These are phyloP conservation scores for Picea glauca DNA, from an alignment of 75 land plant species.

Conservation along the genomic window DNA sequence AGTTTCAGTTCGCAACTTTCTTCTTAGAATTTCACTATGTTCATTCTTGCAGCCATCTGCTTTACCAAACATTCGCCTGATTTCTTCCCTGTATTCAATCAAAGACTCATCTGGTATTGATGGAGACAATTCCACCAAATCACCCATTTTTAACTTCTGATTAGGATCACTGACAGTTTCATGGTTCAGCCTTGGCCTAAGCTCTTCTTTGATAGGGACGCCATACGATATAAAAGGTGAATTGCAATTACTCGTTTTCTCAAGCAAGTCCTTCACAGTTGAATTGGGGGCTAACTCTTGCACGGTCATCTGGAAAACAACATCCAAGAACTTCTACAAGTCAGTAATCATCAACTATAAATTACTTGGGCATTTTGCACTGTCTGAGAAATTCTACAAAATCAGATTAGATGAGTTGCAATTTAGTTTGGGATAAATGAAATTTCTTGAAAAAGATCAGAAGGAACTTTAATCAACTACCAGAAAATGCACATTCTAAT, in stretches of 20 bases:
- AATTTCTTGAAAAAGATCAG: too few relatives aligned
- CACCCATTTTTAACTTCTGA: slow-evolving; percentile 82
- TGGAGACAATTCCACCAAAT: slow-evolving; percentile 70
- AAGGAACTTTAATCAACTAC: too few relatives aligned
- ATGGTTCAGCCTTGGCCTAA: slow-evolving; percentile 70
- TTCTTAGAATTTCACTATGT: too few relatives aligned
- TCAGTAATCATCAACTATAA: background rate
- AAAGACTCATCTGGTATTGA: slow-evolving; percentile 48
- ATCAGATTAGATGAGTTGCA: too few relatives aligned
- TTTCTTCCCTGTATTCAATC: slow-evolving; percentile 35
- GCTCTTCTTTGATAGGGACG: slow-evolving; percentile 42
- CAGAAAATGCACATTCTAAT: too few relatives aligned
- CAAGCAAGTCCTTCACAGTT: slow-evolving; percentile 54
- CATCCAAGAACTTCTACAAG: background rate
- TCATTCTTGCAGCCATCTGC: too few relatives aligned
- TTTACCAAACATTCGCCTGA: too few relatives aligned
- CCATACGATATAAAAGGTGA: slow-evolving; percentile 36
- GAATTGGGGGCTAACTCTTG: slow-evolving; percentile 76
- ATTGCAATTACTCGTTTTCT: slow-evolving; percentile 36
- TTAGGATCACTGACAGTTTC: slow-evolving; percentile 52
- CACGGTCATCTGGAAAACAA: slow-evolving; percentile 74
- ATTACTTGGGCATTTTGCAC: background rate
- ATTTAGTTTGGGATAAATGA: too few relatives aligned
- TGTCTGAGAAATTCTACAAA: too few relatives aligned
- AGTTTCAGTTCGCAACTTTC: too few relatives aligned